Base-by-base conservation (phyloP, 2,329 filamentous ascomycete genomes). In the Aspergillus fumigatiaffinis region DNA sequence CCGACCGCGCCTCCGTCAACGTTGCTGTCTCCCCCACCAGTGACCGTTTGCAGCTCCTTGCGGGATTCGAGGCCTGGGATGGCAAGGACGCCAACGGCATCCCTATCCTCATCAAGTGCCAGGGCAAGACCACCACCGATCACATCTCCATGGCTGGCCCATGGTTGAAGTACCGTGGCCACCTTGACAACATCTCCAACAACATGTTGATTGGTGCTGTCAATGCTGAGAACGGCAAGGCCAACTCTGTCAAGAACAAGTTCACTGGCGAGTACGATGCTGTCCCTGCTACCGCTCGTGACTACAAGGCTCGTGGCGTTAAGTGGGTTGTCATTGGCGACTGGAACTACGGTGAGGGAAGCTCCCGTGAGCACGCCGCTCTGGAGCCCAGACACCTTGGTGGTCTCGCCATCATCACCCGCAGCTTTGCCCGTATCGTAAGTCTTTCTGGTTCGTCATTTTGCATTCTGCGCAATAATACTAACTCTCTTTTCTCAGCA, bases 311-410 rank as follows among this genome's bases (percentile, higher is more conserved):
- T 77, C 92, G 94, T 82, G 92, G 91, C 60, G 88, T 97, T 77
- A 87, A 87, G 80, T 99, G 94, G 94, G 92, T 97, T 73, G 94
- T 99, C 65, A 80, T 99, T 73, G 94, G 94, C 82, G 94, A 97
- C 85, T 97, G 92, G 92, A 99, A 99, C 85, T 97, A 97, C 80
- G 94, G 94, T 66, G 94, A 99, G 82, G 94, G 94, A 69, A 91
- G 87, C 75, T 97, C 94, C 63, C 92, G 94, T 85, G 94, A 99
- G 84, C 94, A 99, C 77, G 94, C 94, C 68, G 94, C 94, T 78
- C 87, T 99, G 61, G 93, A 99, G 84, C 94, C 94, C 74, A 88
- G 94, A 76, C 93, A 97, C 82, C 88, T 99, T 65, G 94, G 94
- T 73, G 94, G 93, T 78, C 86, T 97, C 71, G 94, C 93, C 72